These are phyloP conservation scores for Apiosordaria backusii DNA, from an alignment of 495 filamentous ascomycete genomes.

Conservation along the genomic window DNA sequence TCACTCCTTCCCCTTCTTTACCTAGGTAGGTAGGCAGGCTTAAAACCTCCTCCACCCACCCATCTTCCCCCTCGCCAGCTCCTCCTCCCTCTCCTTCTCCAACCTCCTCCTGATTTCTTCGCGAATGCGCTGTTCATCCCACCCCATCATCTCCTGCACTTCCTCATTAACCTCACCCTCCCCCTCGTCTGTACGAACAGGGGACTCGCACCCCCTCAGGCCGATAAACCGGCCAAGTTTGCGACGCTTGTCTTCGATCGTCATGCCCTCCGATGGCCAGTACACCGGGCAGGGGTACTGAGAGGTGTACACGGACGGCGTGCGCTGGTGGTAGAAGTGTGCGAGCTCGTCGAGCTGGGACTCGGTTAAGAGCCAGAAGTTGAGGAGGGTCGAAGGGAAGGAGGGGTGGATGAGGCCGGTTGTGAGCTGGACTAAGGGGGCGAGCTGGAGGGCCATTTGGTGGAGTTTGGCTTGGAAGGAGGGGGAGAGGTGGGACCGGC, in stretches of 20 bases:
- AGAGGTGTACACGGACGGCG: constrained; percentile 48
- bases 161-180: constrained; percentile 26
- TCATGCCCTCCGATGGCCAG: constrained; percentile 33
- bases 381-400: constrained; percentile 64
- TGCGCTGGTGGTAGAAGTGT: constrained; percentile 70
- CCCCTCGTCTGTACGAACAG: constrained; percentile 37
- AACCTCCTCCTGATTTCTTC: constrained; percentile 25
- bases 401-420: constrained; percentile 57
- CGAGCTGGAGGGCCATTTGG: constrained; percentile 49
- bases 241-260: constrained; percentile 56
- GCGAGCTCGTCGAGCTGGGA: constrained; percentile 68
- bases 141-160: constrained; percentile 29
- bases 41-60: constrained; percentile 27
- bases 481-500: constrained; percentile 34
- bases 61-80: constrained; percentile 43
- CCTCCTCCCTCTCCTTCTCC: constrained; percentile 38
- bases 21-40: constrained; percentile 2
- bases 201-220: constrained; percentile 58
- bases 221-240: constrained; percentile 66
- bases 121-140: constrained; percentile 34
- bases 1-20: not conserved
- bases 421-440: constrained; percentile 56
- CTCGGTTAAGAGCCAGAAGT: constrained; percentile 72
- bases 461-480: constrained; percentile 40
- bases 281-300: constrained; percentile 61